phyloP scores from a whole-genome alignment of 2,329 filamentous ascomycete genomes.

The Peltaster fructicola region DNA sequence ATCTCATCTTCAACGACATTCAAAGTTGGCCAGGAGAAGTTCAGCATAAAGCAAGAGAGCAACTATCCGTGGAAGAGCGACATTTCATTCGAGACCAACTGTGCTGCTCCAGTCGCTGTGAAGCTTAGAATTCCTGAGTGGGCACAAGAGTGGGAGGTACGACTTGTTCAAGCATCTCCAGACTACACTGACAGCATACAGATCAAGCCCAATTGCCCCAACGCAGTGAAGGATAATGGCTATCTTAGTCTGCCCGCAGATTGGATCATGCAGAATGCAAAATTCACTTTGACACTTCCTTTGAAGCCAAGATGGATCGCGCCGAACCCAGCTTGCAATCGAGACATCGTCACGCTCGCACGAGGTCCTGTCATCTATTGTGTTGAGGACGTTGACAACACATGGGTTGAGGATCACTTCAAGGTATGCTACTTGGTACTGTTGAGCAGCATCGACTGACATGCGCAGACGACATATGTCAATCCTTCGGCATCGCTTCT shows the following conservation, averaged over 20 bases:
- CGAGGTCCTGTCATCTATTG: conserved; percentile 44
- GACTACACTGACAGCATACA: conserved; percentile 4
- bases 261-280: conserved; percentile 23
- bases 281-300: conserved; percentile 29
- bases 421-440: conserved; percentile 26
- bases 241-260: conserved; percentile 31
- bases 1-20: conserved; percentile 30
- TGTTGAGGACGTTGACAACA: conserved; percentile 40
- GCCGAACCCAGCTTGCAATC: conserved; percentile 39
- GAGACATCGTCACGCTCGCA: conserved; percentile 35
- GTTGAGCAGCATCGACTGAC: no score
- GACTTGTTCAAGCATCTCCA: conserved; percentile 2
- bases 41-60: conserved; percentile 32
- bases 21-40: conserved; percentile 15
- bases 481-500: conserved; percentile 4
- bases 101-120: conserved; percentile 22
- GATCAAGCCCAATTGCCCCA: conserved; percentile 20
- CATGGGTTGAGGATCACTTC: conserved; percentile 39
- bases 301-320: conserved; percentile 32
- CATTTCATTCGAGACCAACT: conserved; percentile 28
- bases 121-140: conserved; percentile 38
- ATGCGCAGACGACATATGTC: conserved; percentile 3
- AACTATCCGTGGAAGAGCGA: conserved; percentile 42
- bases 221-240: conserved; percentile 24
- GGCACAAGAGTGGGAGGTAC: conserved; percentile 22